Evolutionary conservation across 1,284 basidiomycete genomes (phyloP), one percentile per base, ranked within the genome.

Genomic region (Ganoderma lingzhi): DNA sequence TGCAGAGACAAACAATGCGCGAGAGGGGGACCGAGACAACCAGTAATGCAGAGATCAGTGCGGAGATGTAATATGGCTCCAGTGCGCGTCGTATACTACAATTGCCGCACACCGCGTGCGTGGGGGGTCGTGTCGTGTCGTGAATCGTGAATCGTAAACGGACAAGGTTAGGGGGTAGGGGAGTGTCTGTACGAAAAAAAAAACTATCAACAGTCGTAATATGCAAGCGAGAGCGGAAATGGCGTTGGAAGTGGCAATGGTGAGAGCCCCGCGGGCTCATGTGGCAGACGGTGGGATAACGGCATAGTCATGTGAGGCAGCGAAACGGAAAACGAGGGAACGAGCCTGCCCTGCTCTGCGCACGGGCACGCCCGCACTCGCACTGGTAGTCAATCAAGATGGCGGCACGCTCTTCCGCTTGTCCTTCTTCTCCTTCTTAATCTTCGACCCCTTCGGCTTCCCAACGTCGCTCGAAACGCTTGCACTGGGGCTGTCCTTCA

Each of bases 351-450:
- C 55, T 37, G 42, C 12, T 30, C 45, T 23, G 45, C 45, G 45
- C 45, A 15, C 64, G 58, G 48, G 61, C 62, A 23, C 39, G 32
- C 62, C 30, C 45, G 23, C 37, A 41, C 62, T 39, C 45, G 44
- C 6, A 48, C 45, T 48, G 0, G 17, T 45, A 45, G 17, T 45
- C 35, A 66, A 68, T 70, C 69, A 74, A 63, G 69, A 69, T 6
- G 48, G 23, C 48, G 48, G 48, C 61, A 64, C 68, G 61, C 76
- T 77, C 77, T 78, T 79, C 75, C 77, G 73, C 71, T 77, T 77
- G 65, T 76, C 71, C 73, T 78, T 75, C 75, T 78, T 78, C 66
- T 78, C 74, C 73, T 78, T 77, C 74, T 76, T 77, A 56, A 73
- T 74, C 76, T 78, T 77, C 70, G 69, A 70, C 48, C 63, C 70